phyloP scores from a whole-genome alignment of 257 asterid genomes.

The Nicotiana undulata region DNA sequence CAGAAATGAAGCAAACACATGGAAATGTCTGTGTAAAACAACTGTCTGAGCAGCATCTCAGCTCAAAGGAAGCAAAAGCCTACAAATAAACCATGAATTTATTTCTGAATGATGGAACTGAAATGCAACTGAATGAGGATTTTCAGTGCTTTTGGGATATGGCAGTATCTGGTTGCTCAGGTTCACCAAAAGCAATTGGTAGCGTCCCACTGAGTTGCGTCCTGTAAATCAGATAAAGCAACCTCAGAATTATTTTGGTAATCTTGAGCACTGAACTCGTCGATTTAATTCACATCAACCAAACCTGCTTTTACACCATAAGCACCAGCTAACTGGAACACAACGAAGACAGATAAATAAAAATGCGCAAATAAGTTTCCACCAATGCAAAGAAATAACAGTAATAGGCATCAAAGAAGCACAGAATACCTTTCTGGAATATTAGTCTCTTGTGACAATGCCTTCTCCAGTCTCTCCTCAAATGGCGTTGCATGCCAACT shows the following conservation, averaged over 20 bases:
- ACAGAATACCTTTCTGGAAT: conserved; percentile 54
- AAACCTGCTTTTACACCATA: not conserved
- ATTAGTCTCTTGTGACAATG: conserved; percentile 54
- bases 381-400: not conserved
- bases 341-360: not conserved
- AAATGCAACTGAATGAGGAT: not conserved
- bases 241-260: not conserved
- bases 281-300: not conserved
- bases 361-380: not conserved
- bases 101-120: not conserved
- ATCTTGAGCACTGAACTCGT: not conserved
- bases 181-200: conserved; percentile 13
- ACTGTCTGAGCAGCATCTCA: not conserved
- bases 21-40: not conserved
- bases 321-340: not conserved
- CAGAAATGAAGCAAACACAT: not conserved
- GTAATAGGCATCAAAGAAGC: not conserved
- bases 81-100: not conserved
- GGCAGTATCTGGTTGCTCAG: conserved; percentile 27
- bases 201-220: conserved; percentile 17
- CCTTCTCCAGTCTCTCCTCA: conserved; percentile 80
- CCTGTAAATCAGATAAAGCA: conserved; percentile 15
- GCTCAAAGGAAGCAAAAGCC: not conserved
- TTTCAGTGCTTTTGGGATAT: conserved; percentile 16
- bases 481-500: conserved; percentile 21